phyloP scores from a whole-genome alignment of 2,329 filamentous ascomycete species.

The Verticillium nubilum region DNA sequence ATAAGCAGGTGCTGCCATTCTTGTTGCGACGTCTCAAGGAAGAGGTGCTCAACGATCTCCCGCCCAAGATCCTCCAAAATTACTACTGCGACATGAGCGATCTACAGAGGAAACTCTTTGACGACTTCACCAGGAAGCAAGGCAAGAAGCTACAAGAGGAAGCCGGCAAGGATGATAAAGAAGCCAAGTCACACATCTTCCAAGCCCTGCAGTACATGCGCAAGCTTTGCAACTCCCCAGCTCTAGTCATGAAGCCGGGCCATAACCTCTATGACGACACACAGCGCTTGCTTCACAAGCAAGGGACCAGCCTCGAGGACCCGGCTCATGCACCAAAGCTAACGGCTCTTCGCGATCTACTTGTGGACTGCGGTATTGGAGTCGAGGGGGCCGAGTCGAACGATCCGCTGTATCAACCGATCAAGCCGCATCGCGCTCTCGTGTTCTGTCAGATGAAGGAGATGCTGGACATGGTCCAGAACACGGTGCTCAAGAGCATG shows the following conservation, averaged over 20 bases:
- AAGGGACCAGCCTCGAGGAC: constrained; percentile 79
- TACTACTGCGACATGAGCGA: constrained; percentile 99
- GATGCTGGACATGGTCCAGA: constrained; percentile 98
- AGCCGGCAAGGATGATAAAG: constrained; percentile 79
- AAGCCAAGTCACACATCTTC: constrained; percentile 98
- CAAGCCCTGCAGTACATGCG: constrained; percentile 99
- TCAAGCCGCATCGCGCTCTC: constrained; percentile 91
- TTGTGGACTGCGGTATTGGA: constrained; percentile 98
- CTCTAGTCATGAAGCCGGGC: constrained; percentile 90
- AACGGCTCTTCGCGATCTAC: constrained; percentile 78
- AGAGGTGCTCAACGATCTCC: constrained; percentile 91
- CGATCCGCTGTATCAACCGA: constrained; percentile 66
- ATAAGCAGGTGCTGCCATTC: constrained; percentile 97
- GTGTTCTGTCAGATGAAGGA: constrained; percentile 99
- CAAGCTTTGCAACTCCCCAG: constrained; percentile 96
- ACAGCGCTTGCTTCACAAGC: constrained; percentile 70
- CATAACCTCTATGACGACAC: constrained; percentile 88
- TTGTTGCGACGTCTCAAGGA: constrained; percentile 93
- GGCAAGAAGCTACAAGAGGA: constrained; percentile 81
- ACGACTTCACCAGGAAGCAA: constrained; percentile 93
- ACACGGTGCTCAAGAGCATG: constrained; percentile 82
- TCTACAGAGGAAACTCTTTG: constrained; percentile 88
- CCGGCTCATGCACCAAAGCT: constrained; percentile 88
- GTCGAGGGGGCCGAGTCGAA: constrained; percentile 58
- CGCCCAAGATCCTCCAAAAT: constrained; percentile 97